Evolutionary conservation across 2,329 filamentous ascomycete genomes (phyloP), one percentile per base, ranked within the genome.

Genomic region (Scedosporium boydii): DNA sequence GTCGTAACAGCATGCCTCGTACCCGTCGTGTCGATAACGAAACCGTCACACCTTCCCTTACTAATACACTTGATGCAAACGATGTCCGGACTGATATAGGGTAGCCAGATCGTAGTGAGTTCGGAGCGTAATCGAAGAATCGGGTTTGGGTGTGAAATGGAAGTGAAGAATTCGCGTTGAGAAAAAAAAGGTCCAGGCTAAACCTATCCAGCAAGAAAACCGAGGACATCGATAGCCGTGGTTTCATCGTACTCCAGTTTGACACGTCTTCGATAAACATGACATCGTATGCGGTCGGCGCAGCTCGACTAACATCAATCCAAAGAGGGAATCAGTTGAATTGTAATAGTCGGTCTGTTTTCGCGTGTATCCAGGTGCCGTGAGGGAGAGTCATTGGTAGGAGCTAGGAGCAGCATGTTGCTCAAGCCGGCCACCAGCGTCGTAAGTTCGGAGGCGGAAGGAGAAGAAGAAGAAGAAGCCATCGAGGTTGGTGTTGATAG

Each of bases 391-490:
- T 41, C 27, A 16, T 51, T 53, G 44, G 48, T 18, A 10, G n/a
- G 23, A n/a, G 41, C 26, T 16, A 34, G 26, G 6, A n/a, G 26
- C 55, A 34, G 4, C 6, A 55, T 38, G 14, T n/a, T 56, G 21
- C 21, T 23, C 14, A 55, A 48, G n/a, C 59, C 59, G 18, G 59
- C 59, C 14, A 61, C 27, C 48, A 61, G 21, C 23, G 23, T 38
- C 46, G 26, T 55, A 38, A 61, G 59, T 56, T 61, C 59, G 4
- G 59, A 61, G 29, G 29, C 26, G 10, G 27, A 61, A 26, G 59
- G 14, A 9, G 59, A 59, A 38, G 59, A 26, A 10, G 59, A 26
- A 10, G 44, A 26, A 21, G 59, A 14, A 34, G 41, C 14, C n/a
- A 60, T 18, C 23, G 44, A 27, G 51, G 7, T 21, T 23, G 59